A percentile compares a stretch with the other conserved stretches of the same genome.
These are phyloP conservation scores for Geranium incanum DNA, from an alignment of 441 rosid genomes.

Conservation along the genomic window DNA sequence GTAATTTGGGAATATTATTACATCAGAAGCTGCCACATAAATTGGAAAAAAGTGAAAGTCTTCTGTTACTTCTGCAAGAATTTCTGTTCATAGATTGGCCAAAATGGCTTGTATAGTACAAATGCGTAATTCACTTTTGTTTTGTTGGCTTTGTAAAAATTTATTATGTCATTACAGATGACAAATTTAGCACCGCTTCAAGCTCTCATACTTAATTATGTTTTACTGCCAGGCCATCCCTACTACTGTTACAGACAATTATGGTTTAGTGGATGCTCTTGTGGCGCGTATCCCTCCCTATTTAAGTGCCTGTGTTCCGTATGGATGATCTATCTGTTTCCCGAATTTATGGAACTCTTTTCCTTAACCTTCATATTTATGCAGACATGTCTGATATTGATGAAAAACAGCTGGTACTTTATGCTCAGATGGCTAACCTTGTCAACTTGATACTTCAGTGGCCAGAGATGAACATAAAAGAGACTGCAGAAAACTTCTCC, in stretches of 20 bases:
- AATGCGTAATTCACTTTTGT: not conserved
- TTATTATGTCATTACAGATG: not conserved
- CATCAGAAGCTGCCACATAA: not conserved
- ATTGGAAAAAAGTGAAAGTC: not conserved
- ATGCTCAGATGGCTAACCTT: conserved; percentile 96
- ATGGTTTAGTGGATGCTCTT: conserved; percentile 64
- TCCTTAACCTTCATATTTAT: conserved; percentile 36
- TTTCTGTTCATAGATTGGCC: not conserved
- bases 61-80: not conserved
- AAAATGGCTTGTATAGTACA: not conserved
- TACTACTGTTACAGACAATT: conserved; percentile 45
- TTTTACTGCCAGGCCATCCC: conserved; percentile 47
- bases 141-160: not conserved
- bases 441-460: conserved; percentile 64
- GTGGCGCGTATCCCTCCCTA: conserved; percentile 74
- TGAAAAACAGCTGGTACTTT: conserved; percentile 75
- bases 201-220: conserved; percentile 12
- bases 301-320: conserved; percentile 17
- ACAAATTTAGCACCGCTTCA: not conserved
- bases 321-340: conserved; percentile 8
- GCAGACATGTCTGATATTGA: conserved; percentile 68
- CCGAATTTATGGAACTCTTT: conserved; percentile 14
- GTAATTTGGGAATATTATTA: not conserved
- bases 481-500: conserved; percentile 70
- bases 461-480: conserved; percentile 58